phyloP scores from a whole-genome alignment of 139 green algal species.

The Chlamydomonas eustigma region DNA sequence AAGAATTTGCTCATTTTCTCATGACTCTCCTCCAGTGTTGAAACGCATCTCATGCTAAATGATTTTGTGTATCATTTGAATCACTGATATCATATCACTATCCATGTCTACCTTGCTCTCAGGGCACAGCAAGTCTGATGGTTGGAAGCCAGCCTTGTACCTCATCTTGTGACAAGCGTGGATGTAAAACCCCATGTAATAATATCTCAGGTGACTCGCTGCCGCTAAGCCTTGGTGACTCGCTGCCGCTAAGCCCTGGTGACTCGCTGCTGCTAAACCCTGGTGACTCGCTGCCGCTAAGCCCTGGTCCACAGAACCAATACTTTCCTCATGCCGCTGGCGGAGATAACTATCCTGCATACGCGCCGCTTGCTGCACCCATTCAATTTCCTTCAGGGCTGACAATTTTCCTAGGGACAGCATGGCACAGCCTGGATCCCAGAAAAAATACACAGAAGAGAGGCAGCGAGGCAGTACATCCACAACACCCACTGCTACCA shows the following conservation, averaged over 20 bases:
- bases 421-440: slow-evolving; percentile 73
- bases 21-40: no score
- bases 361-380: slow-evolving; percentile 39
- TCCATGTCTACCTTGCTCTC: slow-evolving; percentile 35
- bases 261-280: background rate
- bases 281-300: background rate
- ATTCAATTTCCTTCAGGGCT: slow-evolving; percentile 73
- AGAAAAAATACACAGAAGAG: slow-evolving; percentile 92
- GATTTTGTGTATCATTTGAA: no score
- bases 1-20: no score
- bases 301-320: no score
- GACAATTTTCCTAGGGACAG: slow-evolving; percentile 72
- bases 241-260: no score
- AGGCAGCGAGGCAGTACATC: slow-evolving; percentile 84
- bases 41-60: no score
- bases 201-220: slow-evolving; percentile 59
- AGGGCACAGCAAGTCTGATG: slow-evolving; percentile 87
- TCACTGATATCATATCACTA: no score
- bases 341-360: background rate
- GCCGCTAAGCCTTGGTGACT: no score
- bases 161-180: slow-evolving; percentile 83
- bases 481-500: slow-evolving; percentile 90
- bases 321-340: background rate
- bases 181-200: slow-evolving; percentile 97
- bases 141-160: slow-evolving; percentile 84